Conservation (phyloP, 2,329 filamentous ascomycete species). For the Ascochyta koolunga region DNA sequence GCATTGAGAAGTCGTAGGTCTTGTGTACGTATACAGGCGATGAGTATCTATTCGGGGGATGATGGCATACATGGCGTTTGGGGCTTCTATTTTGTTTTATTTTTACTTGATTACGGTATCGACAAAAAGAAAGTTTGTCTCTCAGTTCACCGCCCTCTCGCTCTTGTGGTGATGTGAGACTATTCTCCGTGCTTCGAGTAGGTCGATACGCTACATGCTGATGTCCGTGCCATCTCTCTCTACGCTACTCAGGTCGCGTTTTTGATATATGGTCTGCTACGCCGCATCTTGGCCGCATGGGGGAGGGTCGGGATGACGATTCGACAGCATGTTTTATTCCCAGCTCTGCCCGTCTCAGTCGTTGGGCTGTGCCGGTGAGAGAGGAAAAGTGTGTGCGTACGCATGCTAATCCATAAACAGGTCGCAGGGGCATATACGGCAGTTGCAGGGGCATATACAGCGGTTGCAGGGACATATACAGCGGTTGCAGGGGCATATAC, state of each 20-base stretch:
- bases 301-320: constrained; percentile 38
- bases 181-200: constrained; percentile 32
- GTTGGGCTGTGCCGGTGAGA: too few species aligned
- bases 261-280: constrained; percentile 46
- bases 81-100: too few species aligned
- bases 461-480: too few species aligned
- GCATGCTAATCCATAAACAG: constrained; percentile 3
- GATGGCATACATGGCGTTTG: neutral
- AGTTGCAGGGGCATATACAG: too few species aligned
- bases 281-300: constrained; percentile 21
- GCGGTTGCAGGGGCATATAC: too few species aligned
- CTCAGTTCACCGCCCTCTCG: too few species aligned
- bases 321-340: constrained; percentile 22
- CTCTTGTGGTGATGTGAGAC: too few species aligned
- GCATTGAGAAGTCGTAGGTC: constrained; percentile 58
- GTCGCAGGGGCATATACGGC: constrained; percentile 28
- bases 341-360: too few species aligned
- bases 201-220: too few species aligned
- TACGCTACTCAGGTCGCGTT: constrained; percentile 46
- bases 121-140: too few species aligned
- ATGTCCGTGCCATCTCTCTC: too few species aligned
- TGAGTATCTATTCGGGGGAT: neutral
- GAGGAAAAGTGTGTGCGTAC: neutral
- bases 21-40: too few species aligned
- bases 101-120: neutral